Evolutionary conservation across 2,329 filamentous ascomycete genomes (phyloP).

Genomic region (Colletotrichum musae): DNA sequence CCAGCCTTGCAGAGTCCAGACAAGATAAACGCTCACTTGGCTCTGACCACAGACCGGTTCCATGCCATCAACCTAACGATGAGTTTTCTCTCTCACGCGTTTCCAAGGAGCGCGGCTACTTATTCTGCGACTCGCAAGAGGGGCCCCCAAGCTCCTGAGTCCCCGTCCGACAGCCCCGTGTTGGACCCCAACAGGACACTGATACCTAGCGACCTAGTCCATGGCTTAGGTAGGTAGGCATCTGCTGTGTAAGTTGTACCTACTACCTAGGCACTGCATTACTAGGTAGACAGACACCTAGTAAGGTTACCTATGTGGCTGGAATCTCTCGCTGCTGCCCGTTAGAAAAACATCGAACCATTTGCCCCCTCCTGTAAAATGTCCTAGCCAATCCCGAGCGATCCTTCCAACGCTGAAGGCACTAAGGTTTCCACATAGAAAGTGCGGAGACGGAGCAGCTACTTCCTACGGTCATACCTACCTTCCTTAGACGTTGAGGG

Average conservation of each 20-base stretch:
- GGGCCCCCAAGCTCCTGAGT: conserved; percentile 25
- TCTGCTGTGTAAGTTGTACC: too few relatives aligned
- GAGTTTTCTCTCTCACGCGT: background rate
- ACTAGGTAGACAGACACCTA: too few relatives aligned
- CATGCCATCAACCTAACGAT: conserved; percentile 5
- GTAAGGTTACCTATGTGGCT: conserved; percentile 23
- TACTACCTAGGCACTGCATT: background rate
- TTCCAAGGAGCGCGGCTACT: conserved; percentile 5
- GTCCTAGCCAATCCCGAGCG: background rate
- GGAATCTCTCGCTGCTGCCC: conserved; percentile 9
- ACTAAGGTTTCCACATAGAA: background rate
- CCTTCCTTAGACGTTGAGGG: too few relatives aligned
- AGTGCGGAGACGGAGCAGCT: too few relatives aligned
- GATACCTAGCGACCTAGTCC: too few relatives aligned
- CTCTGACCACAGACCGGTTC: background rate
- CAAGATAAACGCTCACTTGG: background rate
- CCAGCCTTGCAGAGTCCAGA: background rate
- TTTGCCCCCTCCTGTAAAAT: conserved; percentile 22
- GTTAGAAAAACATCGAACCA: conserved; percentile 30
- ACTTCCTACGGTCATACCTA: too few relatives aligned
- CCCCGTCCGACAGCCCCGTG: conserved; percentile 13
- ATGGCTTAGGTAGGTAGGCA: too few relatives aligned
- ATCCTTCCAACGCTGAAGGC: background rate
- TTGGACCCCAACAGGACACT: conserved; percentile 7
- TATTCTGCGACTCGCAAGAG: conserved; percentile 39